A percentile compares a stretch with the other conserved stretches of the same genome.
These are phyloP conservation scores for Penicillium chermesinum DNA, from an alignment of 495 filamentous ascomycete genomes.

Conservation along the genomic window DNA sequence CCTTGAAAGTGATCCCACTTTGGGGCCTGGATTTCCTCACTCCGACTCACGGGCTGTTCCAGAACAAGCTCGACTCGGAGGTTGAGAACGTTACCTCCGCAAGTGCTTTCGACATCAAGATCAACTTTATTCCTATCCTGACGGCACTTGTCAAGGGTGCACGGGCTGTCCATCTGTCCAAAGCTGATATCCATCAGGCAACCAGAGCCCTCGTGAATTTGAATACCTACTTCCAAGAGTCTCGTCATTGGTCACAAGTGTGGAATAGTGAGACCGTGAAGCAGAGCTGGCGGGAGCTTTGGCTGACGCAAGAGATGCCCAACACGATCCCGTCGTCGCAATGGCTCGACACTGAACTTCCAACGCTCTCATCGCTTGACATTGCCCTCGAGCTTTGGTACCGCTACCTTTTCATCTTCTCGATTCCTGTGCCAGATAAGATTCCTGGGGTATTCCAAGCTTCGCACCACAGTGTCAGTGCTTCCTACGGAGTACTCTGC, in stretches of 20 bases:
- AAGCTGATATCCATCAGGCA: conserved; percentile 48
- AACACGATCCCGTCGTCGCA: conserved; percentile 47
- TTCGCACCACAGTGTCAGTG: conserved; percentile 60
- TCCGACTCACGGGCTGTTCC: conserved; percentile 59
- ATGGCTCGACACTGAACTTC: conserved; percentile 55
- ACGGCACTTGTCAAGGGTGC: conserved; percentile 55
- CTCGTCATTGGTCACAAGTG: conserved; percentile 57
- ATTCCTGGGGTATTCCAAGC: conserved; percentile 63
- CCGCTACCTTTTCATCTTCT: conserved; percentile 65
- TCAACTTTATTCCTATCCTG: conserved; percentile 59
- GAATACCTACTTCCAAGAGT: conserved; percentile 57
- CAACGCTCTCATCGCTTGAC: conserved; percentile 53
- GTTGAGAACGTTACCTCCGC: conserved; percentile 53
- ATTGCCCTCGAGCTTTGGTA: conserved; percentile 57
- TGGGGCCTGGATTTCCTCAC: conserved; percentile 63
- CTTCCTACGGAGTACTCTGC: conserved; percentile 61
- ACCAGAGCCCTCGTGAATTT: conserved; percentile 56
- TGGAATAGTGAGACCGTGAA: conserved; percentile 61
- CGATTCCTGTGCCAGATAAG: conserved; percentile 57
- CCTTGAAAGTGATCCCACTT: conserved; percentile 59
- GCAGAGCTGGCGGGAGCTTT: conserved; percentile 55
- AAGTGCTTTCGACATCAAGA: conserved; percentile 50
- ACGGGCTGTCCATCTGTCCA: conserved; percentile 47
- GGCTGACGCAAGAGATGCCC: conserved; percentile 53
- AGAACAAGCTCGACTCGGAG: conserved; percentile 56